Percentiles rank a stretch among this genome's conserved stretches.
Conservation (phyloP, 2,329 filamentous ascomycete species). For the Dryadomyces quercus-mongolicae region DNA sequence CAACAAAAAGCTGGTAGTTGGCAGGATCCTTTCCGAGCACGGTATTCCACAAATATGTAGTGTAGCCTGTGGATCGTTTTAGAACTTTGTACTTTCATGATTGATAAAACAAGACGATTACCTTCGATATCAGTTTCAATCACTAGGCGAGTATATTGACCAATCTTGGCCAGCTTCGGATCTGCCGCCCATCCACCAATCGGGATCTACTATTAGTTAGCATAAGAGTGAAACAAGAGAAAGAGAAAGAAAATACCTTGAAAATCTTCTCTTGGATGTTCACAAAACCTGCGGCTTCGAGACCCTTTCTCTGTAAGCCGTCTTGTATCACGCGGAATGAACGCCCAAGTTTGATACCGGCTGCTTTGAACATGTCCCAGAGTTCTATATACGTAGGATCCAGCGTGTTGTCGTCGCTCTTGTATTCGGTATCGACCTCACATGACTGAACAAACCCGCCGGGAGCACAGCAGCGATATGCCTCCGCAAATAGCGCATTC, state of each 20-base stretch:
- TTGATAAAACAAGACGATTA: background rate
- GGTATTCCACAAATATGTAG: background rate
- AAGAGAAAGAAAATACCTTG: background rate
- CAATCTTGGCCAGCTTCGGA: background rate
- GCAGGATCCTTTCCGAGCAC: background rate
- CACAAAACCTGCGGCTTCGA: constrained; percentile 27
- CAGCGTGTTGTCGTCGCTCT: constrained; percentile 30
- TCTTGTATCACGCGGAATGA: constrained; percentile 18
- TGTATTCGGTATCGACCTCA: constrained; percentile 27
- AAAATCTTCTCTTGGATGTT: constrained; percentile 16
- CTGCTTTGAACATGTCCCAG: constrained; percentile 14
- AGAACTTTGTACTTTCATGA: background rate
- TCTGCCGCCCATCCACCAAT: background rate
- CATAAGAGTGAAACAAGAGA: background rate
- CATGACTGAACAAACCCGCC: constrained; percentile 38
- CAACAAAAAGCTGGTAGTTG: background rate
- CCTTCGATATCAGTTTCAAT: background rate
- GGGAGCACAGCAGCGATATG: constrained; percentile 8
- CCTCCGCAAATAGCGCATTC: background rate
- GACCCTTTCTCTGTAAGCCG: constrained; percentile 16
- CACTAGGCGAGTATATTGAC: background rate
- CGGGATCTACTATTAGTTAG: background rate
- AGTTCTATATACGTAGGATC: constrained; percentile 20
- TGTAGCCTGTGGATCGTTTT: background rate
- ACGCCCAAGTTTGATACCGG: constrained; percentile 22